A percentile compares a stretch with the other conserved stretches of the same genome.
Conservation (phyloP, 768 basidiomycete genomes). For the Obba rivulosa region DNA sequence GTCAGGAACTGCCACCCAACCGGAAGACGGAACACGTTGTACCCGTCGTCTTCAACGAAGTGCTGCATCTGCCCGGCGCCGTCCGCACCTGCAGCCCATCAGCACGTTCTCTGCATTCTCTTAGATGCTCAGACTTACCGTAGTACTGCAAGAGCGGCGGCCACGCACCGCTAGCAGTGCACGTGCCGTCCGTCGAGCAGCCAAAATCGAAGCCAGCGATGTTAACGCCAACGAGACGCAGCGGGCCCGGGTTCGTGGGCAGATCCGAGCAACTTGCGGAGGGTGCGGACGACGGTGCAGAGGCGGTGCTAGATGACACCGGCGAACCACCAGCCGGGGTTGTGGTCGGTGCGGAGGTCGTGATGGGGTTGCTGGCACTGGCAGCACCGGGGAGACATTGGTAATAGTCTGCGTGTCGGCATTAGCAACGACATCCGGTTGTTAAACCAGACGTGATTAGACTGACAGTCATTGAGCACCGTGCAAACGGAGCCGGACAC, state of each 20-base stretch:
- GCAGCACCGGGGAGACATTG: constrained; percentile 26
- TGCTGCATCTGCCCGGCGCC: constrained; percentile 20
- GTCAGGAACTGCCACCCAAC: constrained; percentile 15
- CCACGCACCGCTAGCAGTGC: constrained; percentile 29
- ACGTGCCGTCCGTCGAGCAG: constrained; percentile 36
- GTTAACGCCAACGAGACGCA: constrained; percentile 43
- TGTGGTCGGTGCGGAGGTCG: background rate
- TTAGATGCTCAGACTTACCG: constrained; percentile 17
- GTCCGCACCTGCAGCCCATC: constrained; percentile 1
- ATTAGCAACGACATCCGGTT: no score
- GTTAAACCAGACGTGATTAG: no score
- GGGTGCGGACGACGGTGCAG: background rate
- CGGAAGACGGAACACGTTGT: constrained; percentile 12
- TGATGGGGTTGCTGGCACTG: constrained; percentile 5
- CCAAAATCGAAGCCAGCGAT: constrained; percentile 33
- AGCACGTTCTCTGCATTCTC: background rate
- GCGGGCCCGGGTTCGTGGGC: constrained; percentile 14
- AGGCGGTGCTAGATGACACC: background rate
- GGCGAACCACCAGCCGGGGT: background rate
- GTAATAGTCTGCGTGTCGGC: constrained; percentile 28
- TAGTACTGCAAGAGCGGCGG: constrained; percentile 46
- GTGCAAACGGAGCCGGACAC: constrained; percentile 23
- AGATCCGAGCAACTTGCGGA: constrained; percentile 2
- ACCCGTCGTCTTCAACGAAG: constrained; percentile 22
- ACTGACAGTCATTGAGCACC: constrained; percentile 20